phyloP scores from a whole-genome alignment of 1,139 yeast species.

The Saccharomyces hybrid region DNA sequence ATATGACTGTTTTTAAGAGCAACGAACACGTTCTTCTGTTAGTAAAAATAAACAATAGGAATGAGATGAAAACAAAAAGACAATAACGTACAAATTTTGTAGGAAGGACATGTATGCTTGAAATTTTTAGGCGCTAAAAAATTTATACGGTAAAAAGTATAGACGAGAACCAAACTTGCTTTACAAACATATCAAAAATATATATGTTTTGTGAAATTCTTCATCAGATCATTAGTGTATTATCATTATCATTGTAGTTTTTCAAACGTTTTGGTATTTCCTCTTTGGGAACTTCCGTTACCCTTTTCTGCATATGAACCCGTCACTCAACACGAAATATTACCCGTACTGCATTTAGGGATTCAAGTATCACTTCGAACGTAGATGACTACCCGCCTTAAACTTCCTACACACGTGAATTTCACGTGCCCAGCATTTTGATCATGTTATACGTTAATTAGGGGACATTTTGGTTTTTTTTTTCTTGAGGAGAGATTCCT shows the following conservation, averaged over 20 bases:
- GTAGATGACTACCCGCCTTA: too few relatives aligned
- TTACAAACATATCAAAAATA: neutral
- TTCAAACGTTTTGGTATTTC: too few relatives aligned
- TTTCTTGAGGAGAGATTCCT: neutral
- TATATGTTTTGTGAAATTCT: neutral
- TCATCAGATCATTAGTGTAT: too few relatives aligned
- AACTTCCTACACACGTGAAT: too few relatives aligned
- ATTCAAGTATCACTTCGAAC: too few relatives aligned
- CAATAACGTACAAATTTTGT: slow-evolving; percentile 25
- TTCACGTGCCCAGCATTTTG: neutral
- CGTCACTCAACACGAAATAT: too few relatives aligned
- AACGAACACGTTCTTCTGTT: neutral
- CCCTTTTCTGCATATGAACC: too few relatives aligned
- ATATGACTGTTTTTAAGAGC: slow-evolving; percentile 20
- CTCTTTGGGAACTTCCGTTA: too few relatives aligned
- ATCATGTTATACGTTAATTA: neutral
- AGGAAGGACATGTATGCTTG: slow-evolving; percentile 23
- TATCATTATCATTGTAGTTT: too few relatives aligned
- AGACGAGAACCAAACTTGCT: neutral
- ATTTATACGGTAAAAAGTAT: neutral
- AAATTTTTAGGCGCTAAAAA: neutral
- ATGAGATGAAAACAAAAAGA: neutral
- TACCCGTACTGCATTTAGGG: too few relatives aligned
- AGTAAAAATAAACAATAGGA: slow-evolving; percentile 2
- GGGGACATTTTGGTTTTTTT: neutral